Percentiles rank a stretch among this genome's conserved stretches.
These are phyloP conservation scores for Piloderma croceum DNA, from an alignment of 768 basidiomycete species.

Conservation along the genomic window DNA sequence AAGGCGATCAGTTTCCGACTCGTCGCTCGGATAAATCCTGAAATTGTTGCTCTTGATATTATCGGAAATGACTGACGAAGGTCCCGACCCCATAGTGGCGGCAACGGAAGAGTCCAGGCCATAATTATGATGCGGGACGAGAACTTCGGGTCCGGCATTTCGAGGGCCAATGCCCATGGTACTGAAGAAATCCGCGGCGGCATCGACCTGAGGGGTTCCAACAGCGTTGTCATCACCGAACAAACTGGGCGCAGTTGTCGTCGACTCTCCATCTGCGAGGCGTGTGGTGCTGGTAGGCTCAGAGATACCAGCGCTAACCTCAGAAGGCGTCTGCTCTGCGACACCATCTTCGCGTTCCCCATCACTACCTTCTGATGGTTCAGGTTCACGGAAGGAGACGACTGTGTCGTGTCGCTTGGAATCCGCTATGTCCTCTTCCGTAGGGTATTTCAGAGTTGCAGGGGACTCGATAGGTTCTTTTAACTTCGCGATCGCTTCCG, in stretches of 20 bases:
- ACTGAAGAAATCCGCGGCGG: slow-evolving; percentile 85
- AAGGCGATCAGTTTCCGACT: slow-evolving; percentile 81
- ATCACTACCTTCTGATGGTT: slow-evolving; percentile 35
- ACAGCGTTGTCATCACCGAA: slow-evolving; percentile 73
- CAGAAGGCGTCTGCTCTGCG: slow-evolving; percentile 42
- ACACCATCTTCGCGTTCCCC: slow-evolving; percentile 22
- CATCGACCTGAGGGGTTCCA: slow-evolving; percentile 60
- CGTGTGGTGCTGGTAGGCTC: slow-evolving; percentile 53
- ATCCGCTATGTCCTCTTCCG: slow-evolving; percentile 37
- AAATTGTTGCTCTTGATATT: slow-evolving; percentile 75
- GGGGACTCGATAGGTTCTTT: slow-evolving; percentile 39
- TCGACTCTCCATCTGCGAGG: slow-evolving; percentile 66
- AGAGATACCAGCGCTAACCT: slow-evolving; percentile 62
- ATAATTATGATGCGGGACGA: slow-evolving; percentile 76
- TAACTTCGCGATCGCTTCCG: slow-evolving; percentile 74
- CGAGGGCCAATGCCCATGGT: slow-evolving; percentile 55
- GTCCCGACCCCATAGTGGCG: slow-evolving; percentile 88
- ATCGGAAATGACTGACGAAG: slow-evolving; percentile 76
- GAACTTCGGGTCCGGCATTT: slow-evolving; percentile 36
- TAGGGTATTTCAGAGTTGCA: slow-evolving; percentile 24
- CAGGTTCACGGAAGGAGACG: slow-evolving; percentile 81
- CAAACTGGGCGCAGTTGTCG: slow-evolving; percentile 80
- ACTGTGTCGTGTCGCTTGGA: slow-evolving; percentile 60
- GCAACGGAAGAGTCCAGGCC: slow-evolving; percentile 86
- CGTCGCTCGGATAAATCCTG: slow-evolving; percentile 83